Evolutionary conservation across 176 grass and related monocot genomes (phyloP).

Genomic region (Avena atlantica): DNA sequence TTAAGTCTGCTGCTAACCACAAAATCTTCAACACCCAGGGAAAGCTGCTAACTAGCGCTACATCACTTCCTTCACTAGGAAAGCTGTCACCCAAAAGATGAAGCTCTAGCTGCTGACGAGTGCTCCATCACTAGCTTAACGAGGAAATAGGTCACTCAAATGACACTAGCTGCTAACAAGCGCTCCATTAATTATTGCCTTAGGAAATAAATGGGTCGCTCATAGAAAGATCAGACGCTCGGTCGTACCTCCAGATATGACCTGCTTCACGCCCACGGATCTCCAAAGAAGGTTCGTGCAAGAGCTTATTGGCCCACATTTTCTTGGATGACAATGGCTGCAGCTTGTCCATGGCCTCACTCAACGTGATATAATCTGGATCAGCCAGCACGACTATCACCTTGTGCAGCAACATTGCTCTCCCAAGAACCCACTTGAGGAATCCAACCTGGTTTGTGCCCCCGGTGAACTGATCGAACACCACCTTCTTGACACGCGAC

Average conservation of each 20-base stretch:
- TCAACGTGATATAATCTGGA: neutral
- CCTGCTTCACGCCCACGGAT: neutral
- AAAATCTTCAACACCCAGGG: neutral
- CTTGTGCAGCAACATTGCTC: conserved; percentile 14
- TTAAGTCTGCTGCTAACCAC: neutral
- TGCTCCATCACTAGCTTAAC: neutral
- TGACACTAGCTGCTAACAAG: neutral
- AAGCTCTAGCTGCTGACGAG: neutral
- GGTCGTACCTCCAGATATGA: neutral
- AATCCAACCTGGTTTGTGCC: conserved; percentile 27
- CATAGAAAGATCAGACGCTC: conserved; percentile 47
- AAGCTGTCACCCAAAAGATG: neutral
- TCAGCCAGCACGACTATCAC: conserved; percentile 20
- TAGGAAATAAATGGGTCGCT: conserved; percentile 33
- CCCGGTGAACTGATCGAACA: conserved; percentile 22
- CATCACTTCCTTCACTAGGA: neutral
- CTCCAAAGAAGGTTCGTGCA: neutral
- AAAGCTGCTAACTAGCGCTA: neutral
- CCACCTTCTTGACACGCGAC: conserved; percentile 34
- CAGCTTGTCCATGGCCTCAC: neutral
- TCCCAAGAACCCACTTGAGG: conserved; percentile 29
- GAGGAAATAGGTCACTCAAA: neutral
- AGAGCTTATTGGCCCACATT: conserved; percentile 27
- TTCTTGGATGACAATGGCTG: neutral
- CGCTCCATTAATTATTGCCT: neutral